phyloP scores from a whole-genome alignment of 208 protist genomes.

The Angomonas ambiguus region DNA sequence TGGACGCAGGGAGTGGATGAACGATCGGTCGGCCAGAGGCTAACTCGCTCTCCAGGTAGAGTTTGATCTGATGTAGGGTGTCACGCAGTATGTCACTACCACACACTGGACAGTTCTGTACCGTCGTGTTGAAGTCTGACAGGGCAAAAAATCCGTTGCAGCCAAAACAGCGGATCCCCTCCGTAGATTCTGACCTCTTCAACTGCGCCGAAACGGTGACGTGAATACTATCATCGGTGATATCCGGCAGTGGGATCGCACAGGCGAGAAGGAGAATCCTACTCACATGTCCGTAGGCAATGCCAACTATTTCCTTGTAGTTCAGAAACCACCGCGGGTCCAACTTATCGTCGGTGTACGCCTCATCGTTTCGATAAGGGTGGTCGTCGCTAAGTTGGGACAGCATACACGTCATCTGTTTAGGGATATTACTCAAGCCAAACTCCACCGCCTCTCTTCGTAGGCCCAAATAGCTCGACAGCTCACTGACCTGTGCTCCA shows the following conservation, averaged over 20 bases:
- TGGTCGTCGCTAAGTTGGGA: constrained; percentile 2
- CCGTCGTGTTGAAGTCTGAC: constrained; percentile 36
- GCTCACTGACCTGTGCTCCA: constrained; percentile 61
- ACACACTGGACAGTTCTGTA: background rate
- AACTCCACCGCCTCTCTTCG: constrained; percentile 35
- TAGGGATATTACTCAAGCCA: constrained; percentile 55
- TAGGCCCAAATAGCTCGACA: constrained; percentile 65
- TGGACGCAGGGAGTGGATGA: background rate
- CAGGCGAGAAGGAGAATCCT: constrained; percentile 64
- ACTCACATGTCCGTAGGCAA: constrained; percentile 71
- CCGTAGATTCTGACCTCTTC: constrained; percentile 26
- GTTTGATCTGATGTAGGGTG: constrained; percentile 3
- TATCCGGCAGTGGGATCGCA: constrained; percentile 25
- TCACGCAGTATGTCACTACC: background rate
- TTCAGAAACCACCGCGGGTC: constrained; percentile 60
- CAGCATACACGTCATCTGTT: constrained; percentile 59
- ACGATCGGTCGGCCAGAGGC: background rate
- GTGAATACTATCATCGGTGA: background rate
- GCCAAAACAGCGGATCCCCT: constrained; percentile 50
- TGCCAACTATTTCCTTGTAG: constrained; percentile 59
- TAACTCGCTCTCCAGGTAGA: background rate
- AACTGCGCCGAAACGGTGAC: constrained; percentile 36
- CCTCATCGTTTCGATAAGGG: background rate
- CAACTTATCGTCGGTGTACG: background rate
- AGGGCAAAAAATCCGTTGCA: constrained; percentile 65